Base-by-base conservation (phyloP, 2,329 filamentous ascomycete species). In the Fusarium pseudocircinatum region DNA sequence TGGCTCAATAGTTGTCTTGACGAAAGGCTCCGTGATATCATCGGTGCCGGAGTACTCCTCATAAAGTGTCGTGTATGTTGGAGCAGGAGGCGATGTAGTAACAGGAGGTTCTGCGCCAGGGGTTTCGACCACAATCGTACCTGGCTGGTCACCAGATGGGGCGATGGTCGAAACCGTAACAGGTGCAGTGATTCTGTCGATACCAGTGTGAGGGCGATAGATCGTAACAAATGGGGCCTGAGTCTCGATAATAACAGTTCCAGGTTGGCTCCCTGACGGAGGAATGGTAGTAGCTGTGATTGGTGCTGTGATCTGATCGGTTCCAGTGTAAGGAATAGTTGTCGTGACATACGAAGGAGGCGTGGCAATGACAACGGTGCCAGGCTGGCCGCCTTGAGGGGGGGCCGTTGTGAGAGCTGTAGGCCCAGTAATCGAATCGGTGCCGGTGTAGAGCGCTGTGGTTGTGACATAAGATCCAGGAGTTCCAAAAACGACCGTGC, bases 51-150 rank as follows among this genome's bases (percentile, higher is more conserved):
- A 43, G 15, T 72, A 56, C 26, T 72, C 59, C 18, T 69, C 59
- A 32, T 72, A 72, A 7, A 73, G 22, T 22, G 69, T 65, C 9
- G 52, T 60, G 28, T 72, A 72, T 6, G 69, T 57, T 22, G 69
- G 69, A 32, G 16, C 18, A 32, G 67, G 67, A 15, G 69, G 64
- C 10, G 69, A 52, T 26, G 69, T 65, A 9, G 69, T 72, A 14
- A 69, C 18, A 44, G 69, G 43, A 16, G 60, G 44, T 28, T 70
- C 60, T 24, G 60, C 59, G 4, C 65, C 65, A 11, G 70, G 69
- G 2, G 70, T 73, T 56, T 73, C 70, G 8, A 73, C 60, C 16
- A 73, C 60, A 13, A 73, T 36, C 4, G 70, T 73, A 28, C 70
- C 70, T 11, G 70, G 70, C 56, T 72, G 50, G 13, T 62, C 56